phyloP scores from a whole-genome alignment of 495 filamentous ascomycete species.

The Neurospora sp. region DNA sequence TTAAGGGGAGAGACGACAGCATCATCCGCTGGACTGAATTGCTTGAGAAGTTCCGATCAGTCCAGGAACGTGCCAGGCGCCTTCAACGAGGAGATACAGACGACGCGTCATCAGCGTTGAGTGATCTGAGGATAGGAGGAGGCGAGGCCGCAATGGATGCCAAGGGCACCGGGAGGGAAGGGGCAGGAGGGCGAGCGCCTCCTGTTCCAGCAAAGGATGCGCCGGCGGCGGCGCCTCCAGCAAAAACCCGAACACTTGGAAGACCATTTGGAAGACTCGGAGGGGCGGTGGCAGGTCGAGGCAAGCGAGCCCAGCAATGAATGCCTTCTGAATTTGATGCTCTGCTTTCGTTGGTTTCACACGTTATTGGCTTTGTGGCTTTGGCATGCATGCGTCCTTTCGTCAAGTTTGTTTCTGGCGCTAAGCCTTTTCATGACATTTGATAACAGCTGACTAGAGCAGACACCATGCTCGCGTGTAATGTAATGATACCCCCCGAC shows the following conservation, averaged over 20 bases:
- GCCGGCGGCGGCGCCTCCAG: conserved; percentile 15
- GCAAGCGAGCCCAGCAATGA: conserved; percentile 33
- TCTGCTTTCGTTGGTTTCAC: background rate
- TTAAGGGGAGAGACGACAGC: conserved; percentile 76
- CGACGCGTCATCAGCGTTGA: conserved; percentile 26
- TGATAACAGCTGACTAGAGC: conserved; percentile 11
- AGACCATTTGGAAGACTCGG: conserved; percentile 59
- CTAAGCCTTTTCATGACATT: background rate
- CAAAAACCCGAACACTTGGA: conserved; percentile 36
- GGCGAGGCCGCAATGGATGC: conserved; percentile 31
- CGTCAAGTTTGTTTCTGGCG: background rate
- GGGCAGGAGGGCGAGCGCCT: conserved; percentile 22
- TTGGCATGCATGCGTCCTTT: background rate
- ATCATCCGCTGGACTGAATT: conserved; percentile 86
- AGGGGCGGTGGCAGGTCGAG: conserved; percentile 52
- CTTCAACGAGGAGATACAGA: conserved; percentile 34
- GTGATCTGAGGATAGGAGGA: conserved; percentile 31
- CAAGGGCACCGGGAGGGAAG: conserved; percentile 31
- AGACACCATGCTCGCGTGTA: conserved; percentile 7
- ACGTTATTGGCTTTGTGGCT: background rate
- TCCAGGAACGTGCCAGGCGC: conserved; percentile 67
- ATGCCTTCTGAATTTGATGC: conserved; percentile 13
- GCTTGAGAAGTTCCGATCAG: conserved; percentile 86
- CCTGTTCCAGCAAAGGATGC: conserved; percentile 34
- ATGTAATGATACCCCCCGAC: conserved; percentile 5